Evolutionary conservation across 1,284 basidiomycete species (phyloP), one percentile per base, ranked within the genome.

Genomic region (Leccinum olivaceoglutinosum): DNA sequence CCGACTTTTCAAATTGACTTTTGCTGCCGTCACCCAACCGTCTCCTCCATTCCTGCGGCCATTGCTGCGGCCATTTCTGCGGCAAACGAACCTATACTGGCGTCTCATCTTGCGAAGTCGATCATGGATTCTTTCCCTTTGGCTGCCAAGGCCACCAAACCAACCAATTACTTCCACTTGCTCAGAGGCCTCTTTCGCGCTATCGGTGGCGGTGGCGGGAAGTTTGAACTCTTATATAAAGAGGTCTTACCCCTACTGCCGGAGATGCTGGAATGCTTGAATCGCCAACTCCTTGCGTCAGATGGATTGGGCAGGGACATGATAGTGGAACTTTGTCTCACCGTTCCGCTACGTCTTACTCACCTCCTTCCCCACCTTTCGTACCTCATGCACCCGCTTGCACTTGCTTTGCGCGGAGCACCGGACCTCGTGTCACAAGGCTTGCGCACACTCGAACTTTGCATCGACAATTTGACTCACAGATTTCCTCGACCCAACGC

Each of bases 381-480:
- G 39, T 97, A 98, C 74, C 83, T 99, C 65, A 99, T 99, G 96
- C 92, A 94, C 70, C 97, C 97, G 1, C 83, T 99, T 51, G 94
- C 96, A 1, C 82, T 97, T 59, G 96, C 97, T 10, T 80, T 99
- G 57, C 89, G 92, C 65, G 95, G 94, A 25, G 86, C 85, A 49
- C 85, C 90, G 4, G 96, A 99, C 65, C 86, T 98, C 59, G 92
- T 99, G 63, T 91, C 94, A 55, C 97, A 99, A 79, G 97, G 97
- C 54, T 81, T 99, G 39, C 88, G 98, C 5, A 99, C 97, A 0
- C 85, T 99, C 64, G 98, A 99, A 77, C 83, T 99, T n/a, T 99
- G 96, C 78, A 98, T 99, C 74, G 98, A 99, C 80, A 99, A 99
- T 73, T 83, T 99, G 29, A 98, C 96, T 0, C 94, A 18, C 96